Evolutionary conservation across 306 rosid species (phyloP).

Genomic region (Lathyrus sativus): DNA sequence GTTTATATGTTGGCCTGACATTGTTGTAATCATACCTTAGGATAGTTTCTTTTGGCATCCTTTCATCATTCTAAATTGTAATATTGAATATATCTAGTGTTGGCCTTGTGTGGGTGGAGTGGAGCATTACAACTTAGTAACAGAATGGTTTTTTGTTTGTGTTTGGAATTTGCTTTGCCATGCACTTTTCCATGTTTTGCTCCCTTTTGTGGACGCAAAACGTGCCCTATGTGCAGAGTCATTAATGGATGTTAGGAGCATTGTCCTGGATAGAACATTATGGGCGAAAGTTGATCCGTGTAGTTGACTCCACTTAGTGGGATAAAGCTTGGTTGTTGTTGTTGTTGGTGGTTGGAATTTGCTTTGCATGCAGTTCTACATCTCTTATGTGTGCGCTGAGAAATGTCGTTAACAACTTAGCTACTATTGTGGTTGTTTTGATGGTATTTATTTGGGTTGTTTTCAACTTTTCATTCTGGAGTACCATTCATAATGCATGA

Average conservation of each 20-base stretch:
- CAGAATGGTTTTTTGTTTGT: not conserved
- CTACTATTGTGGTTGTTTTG: constrained; percentile 14
- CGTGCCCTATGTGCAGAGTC: too few species aligned
- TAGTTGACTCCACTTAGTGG: too few species aligned
- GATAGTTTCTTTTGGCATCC: not conserved
- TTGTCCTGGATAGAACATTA: too few species aligned
- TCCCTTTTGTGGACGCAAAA: too few species aligned
- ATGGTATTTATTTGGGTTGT: constrained; percentile 4
- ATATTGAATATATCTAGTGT: constrained; percentile 3
- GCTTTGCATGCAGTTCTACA: constrained; percentile 2
- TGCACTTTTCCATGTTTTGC: not conserved
- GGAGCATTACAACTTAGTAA: not conserved
- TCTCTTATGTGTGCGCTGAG: not conserved
- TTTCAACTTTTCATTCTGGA: constrained; percentile 20
- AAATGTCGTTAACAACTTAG: constrained; percentile 14
- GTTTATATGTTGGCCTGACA: not conserved
- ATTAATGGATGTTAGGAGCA: too few species aligned
- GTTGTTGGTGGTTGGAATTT: not conserved
- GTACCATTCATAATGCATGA: constrained; percentile 2
- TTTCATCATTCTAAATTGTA: not conserved
- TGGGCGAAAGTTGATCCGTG: too few species aligned
- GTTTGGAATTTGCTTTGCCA: not conserved
- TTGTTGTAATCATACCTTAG: not conserved
- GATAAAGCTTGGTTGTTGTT: too few species aligned
- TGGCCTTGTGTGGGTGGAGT: not conserved